These are phyloP conservation scores for Licmophora abbreviata DNA, from an alignment of 108 stramenopile genomes.

Conservation along the genomic window DNA sequence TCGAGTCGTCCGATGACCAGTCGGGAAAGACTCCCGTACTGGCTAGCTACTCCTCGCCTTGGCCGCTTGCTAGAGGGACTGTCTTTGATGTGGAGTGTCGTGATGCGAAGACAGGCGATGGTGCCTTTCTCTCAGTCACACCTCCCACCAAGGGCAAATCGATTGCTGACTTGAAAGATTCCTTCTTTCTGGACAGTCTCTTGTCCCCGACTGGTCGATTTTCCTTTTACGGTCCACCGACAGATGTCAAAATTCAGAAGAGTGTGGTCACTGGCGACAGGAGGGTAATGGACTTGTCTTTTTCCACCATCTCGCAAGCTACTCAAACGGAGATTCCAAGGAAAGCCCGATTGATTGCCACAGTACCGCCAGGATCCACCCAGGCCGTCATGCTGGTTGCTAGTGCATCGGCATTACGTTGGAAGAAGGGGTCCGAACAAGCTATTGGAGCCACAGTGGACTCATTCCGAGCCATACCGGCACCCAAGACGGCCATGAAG, in stretches of 20 bases:
- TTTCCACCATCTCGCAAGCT: constrained; percentile 41
- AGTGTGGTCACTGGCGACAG: constrained; percentile 18
- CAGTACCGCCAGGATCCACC: constrained; percentile 39
- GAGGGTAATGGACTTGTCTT: constrained; percentile 41
- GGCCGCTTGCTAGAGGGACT: constrained; percentile 44
- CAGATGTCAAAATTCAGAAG: constrained; percentile 50
- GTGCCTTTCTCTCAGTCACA: constrained; percentile 44
- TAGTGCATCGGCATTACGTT: constrained; percentile 40
- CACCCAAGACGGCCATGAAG: constrained; percentile 21
- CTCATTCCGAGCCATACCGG: constrained; percentile 24
- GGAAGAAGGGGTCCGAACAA: constrained; percentile 43
- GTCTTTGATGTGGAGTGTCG: constrained; percentile 62
- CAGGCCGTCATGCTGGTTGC: constrained; percentile 50
- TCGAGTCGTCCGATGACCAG: constrained; percentile 19
- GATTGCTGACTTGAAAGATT: constrained; percentile 25
- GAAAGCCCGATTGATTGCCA: constrained; percentile 33
- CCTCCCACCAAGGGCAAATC: constrained; percentile 8
- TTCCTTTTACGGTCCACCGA: constrained; percentile 59
- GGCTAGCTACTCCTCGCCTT: constrained; percentile 56
- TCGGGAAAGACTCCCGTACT: constrained; percentile 40
- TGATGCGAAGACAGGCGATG: constrained; percentile 41
- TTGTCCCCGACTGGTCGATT: constrained; percentile 51
- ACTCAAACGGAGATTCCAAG: constrained; percentile 64
- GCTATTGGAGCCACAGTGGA: constrained; percentile 23
- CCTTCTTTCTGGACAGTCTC: constrained; percentile 43